Conservation (phyloP, 2,329 filamentous ascomycete genomes). For the Septoria petroselini region DNA sequence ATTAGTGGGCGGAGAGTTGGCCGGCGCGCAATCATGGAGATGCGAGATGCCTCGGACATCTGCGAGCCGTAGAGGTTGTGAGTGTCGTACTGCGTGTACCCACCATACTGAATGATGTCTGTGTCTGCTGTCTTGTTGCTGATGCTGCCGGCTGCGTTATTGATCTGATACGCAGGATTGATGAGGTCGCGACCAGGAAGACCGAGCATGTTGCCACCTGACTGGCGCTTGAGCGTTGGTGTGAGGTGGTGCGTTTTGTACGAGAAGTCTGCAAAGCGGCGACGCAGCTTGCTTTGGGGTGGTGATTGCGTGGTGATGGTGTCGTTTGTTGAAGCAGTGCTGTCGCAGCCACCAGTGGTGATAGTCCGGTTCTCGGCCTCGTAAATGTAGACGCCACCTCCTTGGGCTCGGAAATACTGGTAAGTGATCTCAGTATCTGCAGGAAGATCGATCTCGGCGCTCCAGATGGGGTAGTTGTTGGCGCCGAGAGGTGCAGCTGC, state of each 20-base stretch:
- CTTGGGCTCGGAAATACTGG: constrained; percentile 35
- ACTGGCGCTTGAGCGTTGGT: constrained; percentile 23
- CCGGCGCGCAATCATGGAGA: constrained; percentile 64
- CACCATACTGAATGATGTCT: constrained; percentile 65
- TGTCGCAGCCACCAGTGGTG: constrained; percentile 35
- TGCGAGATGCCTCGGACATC: constrained; percentile 66
- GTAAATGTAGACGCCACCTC: constrained; percentile 36
- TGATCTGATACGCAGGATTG: constrained; percentile 62
- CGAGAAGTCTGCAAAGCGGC: constrained; percentile 20
- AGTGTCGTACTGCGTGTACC: constrained; percentile 67
- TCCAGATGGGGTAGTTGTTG: constrained; percentile 38
- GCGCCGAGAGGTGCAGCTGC: constrained; percentile 34
- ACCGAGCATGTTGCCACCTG: constrained; percentile 43
- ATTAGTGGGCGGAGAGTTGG: constrained; percentile 64
- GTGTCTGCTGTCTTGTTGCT: constrained; percentile 57
- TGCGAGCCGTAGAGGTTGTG: constrained; percentile 74
- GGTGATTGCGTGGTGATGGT: constrained; percentile 35
- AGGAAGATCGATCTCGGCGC: constrained; percentile 35
- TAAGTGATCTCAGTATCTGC: constrained; percentile 35
- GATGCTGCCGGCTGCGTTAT: constrained; percentile 55
- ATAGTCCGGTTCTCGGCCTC: constrained; percentile 35
- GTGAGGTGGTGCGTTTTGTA: constrained; percentile 16
- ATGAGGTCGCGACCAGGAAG: constrained; percentile 63
- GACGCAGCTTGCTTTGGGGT: constrained; percentile 28
- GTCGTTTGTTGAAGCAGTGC: constrained; percentile 27